phyloP scores from a whole-genome alignment of 106 monocot genomes.

The Phalaenopsis equestris region DNA sequence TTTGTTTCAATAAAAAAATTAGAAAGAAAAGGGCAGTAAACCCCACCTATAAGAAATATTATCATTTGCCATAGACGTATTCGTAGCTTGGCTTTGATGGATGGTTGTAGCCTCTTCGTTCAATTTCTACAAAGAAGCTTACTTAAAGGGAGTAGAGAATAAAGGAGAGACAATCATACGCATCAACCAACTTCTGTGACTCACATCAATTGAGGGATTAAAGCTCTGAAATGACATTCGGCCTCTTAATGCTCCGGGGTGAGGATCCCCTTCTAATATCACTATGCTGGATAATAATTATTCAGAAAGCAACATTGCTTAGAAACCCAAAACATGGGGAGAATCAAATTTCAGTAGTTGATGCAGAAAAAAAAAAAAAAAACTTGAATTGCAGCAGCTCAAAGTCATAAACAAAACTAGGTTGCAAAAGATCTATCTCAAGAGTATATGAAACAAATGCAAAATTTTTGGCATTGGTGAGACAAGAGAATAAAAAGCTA shows the following conservation, averaged over 20 bases:
- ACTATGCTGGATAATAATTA: constrained; percentile 54
- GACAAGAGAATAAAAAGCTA: no score
- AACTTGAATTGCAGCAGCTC: neutral
- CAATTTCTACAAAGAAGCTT: constrained; percentile 56
- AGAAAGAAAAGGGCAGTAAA: neutral
- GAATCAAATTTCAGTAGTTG: neutral
- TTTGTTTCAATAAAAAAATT: neutral
- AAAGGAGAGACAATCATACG: constrained; percentile 5
- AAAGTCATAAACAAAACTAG: neutral
- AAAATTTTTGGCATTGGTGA: neutral
- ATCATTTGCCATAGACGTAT: constrained; percentile 24
- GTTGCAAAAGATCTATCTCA: neutral
- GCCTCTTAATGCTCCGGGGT: constrained; percentile 75
- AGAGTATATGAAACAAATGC: neutral
- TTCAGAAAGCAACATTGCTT: neutral
- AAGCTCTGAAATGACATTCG: constrained; percentile 94
- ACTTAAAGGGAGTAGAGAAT: constrained; percentile 5
- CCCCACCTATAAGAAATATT: constrained; percentile 35
- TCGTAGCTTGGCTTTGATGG: constrained; percentile 25
- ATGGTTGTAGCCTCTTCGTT: constrained; percentile 48
- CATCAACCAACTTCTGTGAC: constrained; percentile 9
- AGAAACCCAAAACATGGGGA: neutral
- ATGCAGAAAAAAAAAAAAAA: neutral
- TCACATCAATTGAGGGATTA: constrained; percentile 92
- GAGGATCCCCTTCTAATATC: constrained; percentile 88